Evolutionary conservation across 2,329 filamentous ascomycete genomes (phyloP).

Genomic region (Beauveria caledonica): DNA sequence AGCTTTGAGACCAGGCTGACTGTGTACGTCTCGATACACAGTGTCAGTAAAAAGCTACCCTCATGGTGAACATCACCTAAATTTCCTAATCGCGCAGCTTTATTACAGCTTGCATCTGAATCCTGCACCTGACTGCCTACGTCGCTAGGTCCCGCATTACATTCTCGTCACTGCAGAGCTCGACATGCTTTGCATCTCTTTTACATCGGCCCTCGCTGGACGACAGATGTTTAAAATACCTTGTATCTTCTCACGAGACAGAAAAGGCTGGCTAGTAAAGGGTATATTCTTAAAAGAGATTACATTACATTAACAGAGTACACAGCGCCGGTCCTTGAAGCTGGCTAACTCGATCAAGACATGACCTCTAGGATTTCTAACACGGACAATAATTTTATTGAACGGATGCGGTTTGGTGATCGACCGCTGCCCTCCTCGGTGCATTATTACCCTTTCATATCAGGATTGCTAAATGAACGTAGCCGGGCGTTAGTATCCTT

Average conservation of each 20-base stretch:
- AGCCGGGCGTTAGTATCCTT: too few species aligned
- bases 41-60: too few species aligned
- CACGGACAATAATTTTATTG: background rate
- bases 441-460: background rate
- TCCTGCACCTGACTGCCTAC: background rate
- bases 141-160: background rate
- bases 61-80: background rate
- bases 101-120: background rate
- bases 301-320: background rate
- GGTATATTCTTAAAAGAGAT: background rate
- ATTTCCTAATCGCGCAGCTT: background rate
- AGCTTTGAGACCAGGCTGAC: too few species aligned
- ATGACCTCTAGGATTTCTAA: too few species aligned
- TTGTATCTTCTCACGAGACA: background rate
- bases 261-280: background rate
- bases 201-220: background rate
- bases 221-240: background rate
- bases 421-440: background rate
- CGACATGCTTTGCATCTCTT: background rate
- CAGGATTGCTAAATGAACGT: background rate
- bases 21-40: too few species aligned
- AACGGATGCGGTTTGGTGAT: conserved; percentile 2
- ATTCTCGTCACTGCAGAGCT: background rate
- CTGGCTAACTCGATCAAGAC: too few species aligned
- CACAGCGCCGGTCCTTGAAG: background rate